Base-by-base conservation (phyloP, 108 stramenopile species). In the Cylindrotheca fusiformis region DNA sequence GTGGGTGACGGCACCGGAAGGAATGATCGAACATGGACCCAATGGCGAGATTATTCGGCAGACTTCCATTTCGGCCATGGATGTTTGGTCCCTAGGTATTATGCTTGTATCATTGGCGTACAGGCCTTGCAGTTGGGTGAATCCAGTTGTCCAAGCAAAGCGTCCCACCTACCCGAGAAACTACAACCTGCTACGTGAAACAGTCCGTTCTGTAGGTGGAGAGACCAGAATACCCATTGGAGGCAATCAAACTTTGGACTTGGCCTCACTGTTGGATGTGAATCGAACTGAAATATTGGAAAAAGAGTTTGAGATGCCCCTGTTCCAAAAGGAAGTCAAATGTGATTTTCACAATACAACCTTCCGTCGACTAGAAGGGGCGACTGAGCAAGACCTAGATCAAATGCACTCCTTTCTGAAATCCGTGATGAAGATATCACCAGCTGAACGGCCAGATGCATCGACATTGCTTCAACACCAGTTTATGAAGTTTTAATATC, bases 1-100 rank as follows among this genome's bases (percentile, higher is more conserved):
- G 2, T 53, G 26, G 4, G 24, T 26, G 26, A 53, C 52, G 1
- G 25, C 52, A 2, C 52, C 52, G 1, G 52, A 53, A 53, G 52
- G 25, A 53, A 53, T 53, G 52, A 53, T 53, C 23, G 52, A 53
- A 53, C 52, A 53, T 53, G 52, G 23, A 3, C 36, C 36, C 14
- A 2, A 25, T 3, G 52, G 52, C 2, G 21, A 23, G 3, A 53
- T 25, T 18, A 53, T 53, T 53, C 3, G 26, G 2, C 52, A 53
- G 26, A 53, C 52, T 25, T 53, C 52, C 2, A 53, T 53, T 25
- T 53, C 52, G 4, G 52, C 52, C 2, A 26, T 53, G 23, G 52
- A 53, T 53, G 24, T 53, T 26, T 53, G 52, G 52, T 4, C 52
- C 4, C 18, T 26, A 2, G 52, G 52, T 24, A 53, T 53, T 25